Base-by-base conservation (phyloP, 2,329 filamentous ascomycete species). In the Raffaelea albimanens region DNA sequence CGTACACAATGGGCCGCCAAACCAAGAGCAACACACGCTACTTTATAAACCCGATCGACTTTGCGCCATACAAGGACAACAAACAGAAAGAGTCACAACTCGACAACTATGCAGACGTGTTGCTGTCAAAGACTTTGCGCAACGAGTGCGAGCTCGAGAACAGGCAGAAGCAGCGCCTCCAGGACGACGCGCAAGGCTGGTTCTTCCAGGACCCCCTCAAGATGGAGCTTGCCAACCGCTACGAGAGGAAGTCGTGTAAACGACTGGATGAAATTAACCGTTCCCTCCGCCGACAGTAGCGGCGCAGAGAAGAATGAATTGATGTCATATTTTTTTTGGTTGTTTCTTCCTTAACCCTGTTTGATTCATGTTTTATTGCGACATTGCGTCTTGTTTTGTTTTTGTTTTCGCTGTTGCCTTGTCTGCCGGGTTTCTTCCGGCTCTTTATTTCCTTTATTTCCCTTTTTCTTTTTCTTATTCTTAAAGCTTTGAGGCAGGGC, bases 161-260 rank as follows among this genome's bases (percentile, higher is more conserved):
- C 52, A 67, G 75, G 43, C 69, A 76, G 45, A 76, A 83, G 63
- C 75, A 81, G 59, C 73, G 80, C 53, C 70, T 89, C 64, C 71
- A 82, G 52, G 81, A 95, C 53, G 83, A 87, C 43, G 89, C 90
- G 0, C 80, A 85, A 57, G 90, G 90, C 3, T 95, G 89, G 85
- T 88, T 95, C 60, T 89, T 80, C 63, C 79, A 82, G 47, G 88
- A 96, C 58, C 73, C 80, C 45, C 82, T 83, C 52, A 89, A 88
- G 70, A 79, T 95, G 79, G 77, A 82, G 52, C 65, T 79, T 50
- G 90, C 90, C 25, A 65, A 72, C 31, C 63, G 65, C 18, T 74
- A 68, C 52, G 67, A 70, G 51, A 73, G 72, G 69, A 68, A 68
- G 16, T 69, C 70, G 47, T 83, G 79, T 58, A 63, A 70, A 51